Evolutionary conservation across 306 rosid genomes (phyloP).

Genomic region (Rubus parviflorus): DNA sequence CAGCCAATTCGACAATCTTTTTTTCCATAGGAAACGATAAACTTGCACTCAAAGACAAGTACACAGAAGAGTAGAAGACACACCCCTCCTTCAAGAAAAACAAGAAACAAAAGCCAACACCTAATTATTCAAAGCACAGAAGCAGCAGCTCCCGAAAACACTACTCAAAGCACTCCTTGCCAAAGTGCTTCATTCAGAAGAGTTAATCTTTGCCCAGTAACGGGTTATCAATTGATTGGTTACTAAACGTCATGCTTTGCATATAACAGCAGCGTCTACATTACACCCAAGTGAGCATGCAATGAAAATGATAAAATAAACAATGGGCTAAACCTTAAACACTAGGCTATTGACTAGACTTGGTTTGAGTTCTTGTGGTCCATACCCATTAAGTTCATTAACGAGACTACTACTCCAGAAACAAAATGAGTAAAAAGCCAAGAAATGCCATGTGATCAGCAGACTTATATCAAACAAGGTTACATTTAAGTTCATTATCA

Average conservation of each 20-base stretch:
- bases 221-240: neutral
- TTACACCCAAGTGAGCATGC: neutral
- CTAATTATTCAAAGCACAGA: neutral
- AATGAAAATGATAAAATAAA: neutral
- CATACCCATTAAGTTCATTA: neutral
- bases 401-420: neutral
- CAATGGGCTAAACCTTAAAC: neutral
- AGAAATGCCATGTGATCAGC: neutral
- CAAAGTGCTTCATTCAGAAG: conserved; percentile 6
- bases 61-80: neutral
- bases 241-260: neutral
- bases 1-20: neutral
- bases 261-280: conserved; percentile 1
- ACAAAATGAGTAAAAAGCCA: neutral
- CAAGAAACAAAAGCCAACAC: neutral
- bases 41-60: neutral
- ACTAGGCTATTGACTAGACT: neutral
- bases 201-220: neutral
- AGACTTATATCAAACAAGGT: neutral
- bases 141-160: neutral
- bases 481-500: neutral
- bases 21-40: neutral
- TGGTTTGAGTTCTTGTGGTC: neutral
- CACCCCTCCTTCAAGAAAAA: conserved; percentile 1
- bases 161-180: neutral